Conservation (phyloP, 2,329 filamentous ascomycete genomes). For the Calonectria pauciramosa region DNA sequence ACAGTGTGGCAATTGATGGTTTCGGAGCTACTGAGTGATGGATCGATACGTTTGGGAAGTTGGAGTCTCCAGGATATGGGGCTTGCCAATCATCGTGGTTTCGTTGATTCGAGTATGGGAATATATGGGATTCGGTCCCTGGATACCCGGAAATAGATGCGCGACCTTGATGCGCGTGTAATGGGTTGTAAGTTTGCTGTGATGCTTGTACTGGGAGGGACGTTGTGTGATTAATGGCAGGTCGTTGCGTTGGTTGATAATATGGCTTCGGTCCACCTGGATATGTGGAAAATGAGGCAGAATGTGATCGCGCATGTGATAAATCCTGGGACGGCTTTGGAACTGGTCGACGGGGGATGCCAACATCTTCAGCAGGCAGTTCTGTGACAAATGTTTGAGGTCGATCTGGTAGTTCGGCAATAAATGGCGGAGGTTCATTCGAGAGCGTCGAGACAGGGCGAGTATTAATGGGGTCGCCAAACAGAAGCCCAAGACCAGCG, state of each 20-base stretch:
- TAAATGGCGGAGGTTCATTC: neutral
- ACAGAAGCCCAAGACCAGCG: neutral
- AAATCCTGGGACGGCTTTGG: neutral
- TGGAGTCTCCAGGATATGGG: neutral
- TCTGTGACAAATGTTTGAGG: neutral
- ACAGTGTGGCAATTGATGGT: neutral
- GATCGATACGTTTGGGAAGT: neutral
- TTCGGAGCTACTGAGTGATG: neutral
- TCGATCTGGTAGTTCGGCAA: neutral
- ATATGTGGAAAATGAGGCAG: neutral
- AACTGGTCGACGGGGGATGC: neutral
- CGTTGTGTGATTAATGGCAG: neutral
- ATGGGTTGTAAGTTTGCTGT: neutral
- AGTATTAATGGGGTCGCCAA: neutral
- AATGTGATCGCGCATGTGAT: neutral
- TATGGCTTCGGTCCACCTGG: neutral
- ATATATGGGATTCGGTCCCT: neutral
- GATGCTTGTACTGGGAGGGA: neutral
- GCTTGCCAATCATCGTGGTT: neutral
- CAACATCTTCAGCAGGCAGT: neutral
- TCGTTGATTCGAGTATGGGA: neutral
- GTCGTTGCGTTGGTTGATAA: neutral
- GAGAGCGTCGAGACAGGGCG: neutral
- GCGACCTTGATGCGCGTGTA: neutral
- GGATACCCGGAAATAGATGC: neutral